Evolutionary conservation across 176 grass and related monocot genomes (phyloP).

Genomic region (Dactylis glomerata): DNA sequence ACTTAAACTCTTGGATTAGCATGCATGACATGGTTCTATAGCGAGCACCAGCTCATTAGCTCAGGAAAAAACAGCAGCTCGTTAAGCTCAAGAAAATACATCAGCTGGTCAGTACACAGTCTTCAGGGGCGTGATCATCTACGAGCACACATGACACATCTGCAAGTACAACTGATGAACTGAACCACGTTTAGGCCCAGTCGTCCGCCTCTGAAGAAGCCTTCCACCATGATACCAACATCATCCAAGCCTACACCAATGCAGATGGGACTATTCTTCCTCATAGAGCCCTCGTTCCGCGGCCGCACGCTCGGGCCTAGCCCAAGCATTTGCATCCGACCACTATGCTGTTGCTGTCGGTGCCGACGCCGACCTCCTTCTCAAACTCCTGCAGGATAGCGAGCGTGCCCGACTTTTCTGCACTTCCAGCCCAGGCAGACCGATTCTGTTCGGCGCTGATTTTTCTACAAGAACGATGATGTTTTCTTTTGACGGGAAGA

Average conservation of each 20-base stretch:
- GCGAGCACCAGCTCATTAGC: no score
- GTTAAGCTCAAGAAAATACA: no score
- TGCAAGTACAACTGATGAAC: no score
- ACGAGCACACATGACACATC: not conserved
- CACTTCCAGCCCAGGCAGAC: slow-evolving; percentile 91
- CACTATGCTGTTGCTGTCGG: not conserved
- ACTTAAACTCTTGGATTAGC: no score
- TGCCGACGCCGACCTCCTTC: slow-evolving; percentile 35
- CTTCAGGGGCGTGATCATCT: no score
- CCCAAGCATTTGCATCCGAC: slow-evolving; percentile 80
- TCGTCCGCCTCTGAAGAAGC: slow-evolving; percentile 26
- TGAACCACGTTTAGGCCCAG: no score
- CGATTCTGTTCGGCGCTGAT: slow-evolving; percentile 31
- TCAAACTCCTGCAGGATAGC: slow-evolving; percentile 65
- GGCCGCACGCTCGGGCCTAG: slow-evolving; percentile 58
- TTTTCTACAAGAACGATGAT: not conserved
- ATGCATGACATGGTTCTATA: no score
- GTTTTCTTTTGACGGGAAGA: no score
- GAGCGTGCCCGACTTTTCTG: slow-evolving; percentile 53
- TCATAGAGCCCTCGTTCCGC: not conserved
- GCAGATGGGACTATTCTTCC: slow-evolving; percentile 43
- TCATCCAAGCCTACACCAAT: slow-evolving; percentile 73
- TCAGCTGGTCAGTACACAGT: no score
- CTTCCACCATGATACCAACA: slow-evolving; percentile 56
- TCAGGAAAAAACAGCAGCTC: no score